Evolutionary conservation across 345 rosid species (phyloP).

Genomic region (Arabidopsis suecica): DNA sequence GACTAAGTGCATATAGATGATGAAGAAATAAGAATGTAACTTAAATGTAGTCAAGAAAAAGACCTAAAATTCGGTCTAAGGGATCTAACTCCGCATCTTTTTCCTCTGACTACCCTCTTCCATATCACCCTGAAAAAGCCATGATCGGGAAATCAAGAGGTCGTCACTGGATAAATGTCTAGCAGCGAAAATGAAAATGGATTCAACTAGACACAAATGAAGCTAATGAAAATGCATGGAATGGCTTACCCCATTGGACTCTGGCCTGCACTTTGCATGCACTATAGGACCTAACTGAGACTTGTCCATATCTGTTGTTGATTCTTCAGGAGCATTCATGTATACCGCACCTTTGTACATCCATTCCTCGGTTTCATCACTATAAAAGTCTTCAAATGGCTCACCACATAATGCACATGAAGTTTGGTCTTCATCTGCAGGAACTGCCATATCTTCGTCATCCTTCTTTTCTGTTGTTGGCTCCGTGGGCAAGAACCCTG

Average conservation of each 20-base stretch:
- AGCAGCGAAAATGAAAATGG: neutral
- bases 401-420: slow-evolving; percentile 97
- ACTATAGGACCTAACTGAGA: slow-evolving; percentile 94
- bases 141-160: slow-evolving; percentile 6
- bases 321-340: slow-evolving; percentile 80
- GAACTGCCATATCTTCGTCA: slow-evolving; percentile 94
- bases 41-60: slow-evolving; percentile 41
- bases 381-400: slow-evolving; percentile 92
- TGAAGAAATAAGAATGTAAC: slow-evolving; percentile 39
- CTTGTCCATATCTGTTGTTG: slow-evolving; percentile 66
- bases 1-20: slow-evolving; percentile 39
- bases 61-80: slow-evolving; percentile 48
- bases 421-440: slow-evolving; percentile 96
- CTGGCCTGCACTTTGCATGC: slow-evolving; percentile 97
- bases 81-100: slow-evolving; percentile 64
- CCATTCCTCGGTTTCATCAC: slow-evolving; percentile 98
- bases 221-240: slow-evolving; percentile 11
- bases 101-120: slow-evolving; percentile 83
- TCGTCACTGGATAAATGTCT: neutral
- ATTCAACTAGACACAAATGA: slow-evolving; percentile 12
- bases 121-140: slow-evolving; percentile 62
- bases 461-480: slow-evolving; percentile 74
- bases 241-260: slow-evolving; percentile 59
- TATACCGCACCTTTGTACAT: slow-evolving; percentile 98
- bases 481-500: slow-evolving; percentile 86